Evolutionary conservation across 208 protist genomes (phyloP).

Genomic region (Crithidia acanthocephali): DNA sequence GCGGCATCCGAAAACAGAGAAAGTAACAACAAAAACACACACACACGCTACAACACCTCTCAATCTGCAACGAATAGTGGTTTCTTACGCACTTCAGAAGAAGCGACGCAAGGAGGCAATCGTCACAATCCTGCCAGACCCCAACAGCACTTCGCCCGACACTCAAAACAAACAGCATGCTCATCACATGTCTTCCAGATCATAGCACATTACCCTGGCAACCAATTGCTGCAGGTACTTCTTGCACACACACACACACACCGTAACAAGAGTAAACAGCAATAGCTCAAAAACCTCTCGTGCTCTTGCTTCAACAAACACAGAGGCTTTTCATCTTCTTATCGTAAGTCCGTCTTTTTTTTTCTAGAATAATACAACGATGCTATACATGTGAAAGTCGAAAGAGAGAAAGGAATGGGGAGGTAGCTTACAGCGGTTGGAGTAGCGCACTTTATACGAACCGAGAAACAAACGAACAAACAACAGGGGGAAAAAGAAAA

Average conservation of each 20-base stretch:
- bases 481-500: not conserved
- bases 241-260: no score
- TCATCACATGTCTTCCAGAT: no score
- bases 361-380: constrained; percentile 8
- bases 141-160: no score
- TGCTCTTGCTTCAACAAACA: not conserved
- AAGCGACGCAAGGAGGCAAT: no score
- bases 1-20: not conserved
- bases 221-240: no score
- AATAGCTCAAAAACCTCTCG: not conserved
- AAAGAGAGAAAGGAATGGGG: not conserved
- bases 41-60: no score
- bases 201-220: no score
- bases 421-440: not conserved
- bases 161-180: no score
- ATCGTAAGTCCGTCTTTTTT: not conserved
- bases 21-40: not conserved
- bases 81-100: no score
- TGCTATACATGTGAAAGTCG: constrained; percentile 5
- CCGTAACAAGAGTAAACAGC: no score
- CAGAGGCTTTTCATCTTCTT: not conserved
- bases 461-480: not conserved
- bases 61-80: no score
- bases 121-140: no score
- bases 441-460: not conserved